phyloP scores from a whole-genome alignment of 306 rosid genomes.

The Prunus dulcis region DNA sequence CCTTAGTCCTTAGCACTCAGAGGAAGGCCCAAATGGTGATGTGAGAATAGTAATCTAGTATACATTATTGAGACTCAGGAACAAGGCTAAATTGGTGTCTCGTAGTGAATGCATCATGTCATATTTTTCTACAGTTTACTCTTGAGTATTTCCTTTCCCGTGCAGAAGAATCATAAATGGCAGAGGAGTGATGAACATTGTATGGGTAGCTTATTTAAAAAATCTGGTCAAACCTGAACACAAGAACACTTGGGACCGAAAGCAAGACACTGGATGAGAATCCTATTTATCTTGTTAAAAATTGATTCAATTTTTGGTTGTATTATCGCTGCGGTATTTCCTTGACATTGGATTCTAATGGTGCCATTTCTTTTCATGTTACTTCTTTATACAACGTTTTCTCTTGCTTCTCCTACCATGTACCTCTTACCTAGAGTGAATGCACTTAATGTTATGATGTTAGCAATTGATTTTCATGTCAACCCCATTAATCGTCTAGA shows the following conservation, averaged over 20 bases:
- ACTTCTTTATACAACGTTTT: not conserved
- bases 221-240: not conserved
- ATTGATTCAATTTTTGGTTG: not conserved
- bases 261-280: too few relatives aligned
- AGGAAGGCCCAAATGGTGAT: not conserved
- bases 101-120: too few relatives aligned
- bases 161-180: not conserved
- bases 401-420: conserved; percentile 6
- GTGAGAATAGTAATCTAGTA: not conserved
- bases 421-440: not conserved
- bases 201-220: not conserved
- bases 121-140: not conserved
- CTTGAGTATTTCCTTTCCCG: not conserved
- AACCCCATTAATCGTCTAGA: not conserved
- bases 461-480: not conserved
- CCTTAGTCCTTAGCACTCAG: not conserved
- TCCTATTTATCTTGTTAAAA: not conserved
- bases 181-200: not conserved
- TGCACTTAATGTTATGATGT: not conserved
- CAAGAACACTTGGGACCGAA: too few relatives aligned
- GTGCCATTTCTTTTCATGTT: not conserved
- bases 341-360: not conserved
- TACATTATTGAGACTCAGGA: not conserved
- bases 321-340: conserved; percentile 22
- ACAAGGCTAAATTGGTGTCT: not conserved